phyloP scores from a whole-genome alignment of 1,284 basidiomycete species.

The Tilletia indica region DNA sequence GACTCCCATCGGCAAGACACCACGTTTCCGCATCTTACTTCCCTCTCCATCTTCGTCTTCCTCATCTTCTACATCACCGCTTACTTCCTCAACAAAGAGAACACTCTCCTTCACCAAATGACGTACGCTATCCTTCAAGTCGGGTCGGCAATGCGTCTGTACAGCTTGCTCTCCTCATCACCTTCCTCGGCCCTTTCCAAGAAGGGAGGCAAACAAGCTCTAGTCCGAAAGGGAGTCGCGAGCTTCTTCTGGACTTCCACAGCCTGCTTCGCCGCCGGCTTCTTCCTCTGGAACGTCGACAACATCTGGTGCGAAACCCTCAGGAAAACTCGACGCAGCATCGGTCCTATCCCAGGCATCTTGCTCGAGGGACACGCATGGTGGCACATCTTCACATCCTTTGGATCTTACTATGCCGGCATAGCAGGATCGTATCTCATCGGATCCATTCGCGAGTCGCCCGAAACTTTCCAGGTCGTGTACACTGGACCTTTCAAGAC shows the following conservation, averaged over 20 bases:
- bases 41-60: conserved; percentile 27
- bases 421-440: conserved; percentile 6
- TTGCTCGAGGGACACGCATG: conserved; percentile 54
- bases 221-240: conserved; percentile 22
- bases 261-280: conserved; percentile 56
- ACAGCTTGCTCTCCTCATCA: conserved; percentile 42
- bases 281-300: conserved; percentile 62
- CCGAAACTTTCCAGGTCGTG: not conserved
- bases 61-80: conserved; percentile 39
- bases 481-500: not conserved
- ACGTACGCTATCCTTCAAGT: conserved; percentile 60
- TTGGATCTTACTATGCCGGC: conserved; percentile 55
- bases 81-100: conserved; percentile 58
- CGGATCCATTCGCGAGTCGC: conserved; percentile 2
- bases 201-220: conserved; percentile 18
- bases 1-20: conserved; percentile 25
- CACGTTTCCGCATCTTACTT: conserved; percentile 28
- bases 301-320: conserved; percentile 59
- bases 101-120: conserved; percentile 63
- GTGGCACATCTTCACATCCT: conserved; percentile 62
- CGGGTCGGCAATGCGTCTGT: conserved; percentile 41
- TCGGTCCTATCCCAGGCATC: conserved; percentile 44
- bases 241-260: conserved; percentile 33
- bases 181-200: conserved; percentile 28
- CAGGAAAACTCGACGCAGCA: conserved; percentile 27